phyloP scores from a whole-genome alignment of 2,329 filamentous ascomycete genomes.

The Alternaria gansuensis region DNA sequence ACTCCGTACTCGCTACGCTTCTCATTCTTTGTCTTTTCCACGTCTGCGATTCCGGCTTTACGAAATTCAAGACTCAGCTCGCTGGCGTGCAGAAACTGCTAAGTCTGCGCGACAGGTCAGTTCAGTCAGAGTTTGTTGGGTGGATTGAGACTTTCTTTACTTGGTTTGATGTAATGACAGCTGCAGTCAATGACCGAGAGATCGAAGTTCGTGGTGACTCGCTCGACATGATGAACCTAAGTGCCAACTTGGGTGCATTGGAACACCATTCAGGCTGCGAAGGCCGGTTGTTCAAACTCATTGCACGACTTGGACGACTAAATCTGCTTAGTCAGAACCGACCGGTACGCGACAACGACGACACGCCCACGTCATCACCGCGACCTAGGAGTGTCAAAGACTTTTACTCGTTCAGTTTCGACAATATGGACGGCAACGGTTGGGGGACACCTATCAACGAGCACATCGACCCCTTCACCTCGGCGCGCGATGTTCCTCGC shows the following conservation, averaged over 20 bases:
- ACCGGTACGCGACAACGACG: conserved; percentile 54
- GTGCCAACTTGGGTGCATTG: conserved; percentile 73
- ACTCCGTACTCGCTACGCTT: conserved; percentile 87
- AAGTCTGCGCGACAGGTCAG: conserved; percentile 72
- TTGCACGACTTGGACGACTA: conserved; percentile 82
- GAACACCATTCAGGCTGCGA: conserved; percentile 92
- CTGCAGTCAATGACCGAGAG: conserved; percentile 90
- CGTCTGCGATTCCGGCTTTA: conserved; percentile 91
- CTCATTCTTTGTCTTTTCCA: conserved; percentile 90
- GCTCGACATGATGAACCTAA: conserved; percentile 70
- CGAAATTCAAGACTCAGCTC: conserved; percentile 92
- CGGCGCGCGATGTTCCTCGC: conserved; percentile 63
- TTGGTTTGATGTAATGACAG: conserved; percentile 92
- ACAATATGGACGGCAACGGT: conserved; percentile 73
- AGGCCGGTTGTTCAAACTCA: conserved; percentile 82
- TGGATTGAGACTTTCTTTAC: conserved; percentile 96
- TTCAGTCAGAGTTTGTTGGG: conserved; percentile 72
- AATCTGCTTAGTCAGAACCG: conserved; percentile 81
- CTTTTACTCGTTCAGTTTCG: conserved; percentile 63
- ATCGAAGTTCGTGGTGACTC: conserved; percentile 74
- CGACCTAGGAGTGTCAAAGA: conserved; percentile 53
- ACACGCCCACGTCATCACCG: conserved; percentile 47
- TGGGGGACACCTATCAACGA: conserved; percentile 68
- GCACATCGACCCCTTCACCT: conserved; percentile 52
- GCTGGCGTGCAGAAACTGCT: conserved; percentile 92